Evolutionary conservation across 2,329 filamentous ascomycete genomes (phyloP), one percentile per base, ranked within the genome.

Genomic region (Botrytis aclada): DNA sequence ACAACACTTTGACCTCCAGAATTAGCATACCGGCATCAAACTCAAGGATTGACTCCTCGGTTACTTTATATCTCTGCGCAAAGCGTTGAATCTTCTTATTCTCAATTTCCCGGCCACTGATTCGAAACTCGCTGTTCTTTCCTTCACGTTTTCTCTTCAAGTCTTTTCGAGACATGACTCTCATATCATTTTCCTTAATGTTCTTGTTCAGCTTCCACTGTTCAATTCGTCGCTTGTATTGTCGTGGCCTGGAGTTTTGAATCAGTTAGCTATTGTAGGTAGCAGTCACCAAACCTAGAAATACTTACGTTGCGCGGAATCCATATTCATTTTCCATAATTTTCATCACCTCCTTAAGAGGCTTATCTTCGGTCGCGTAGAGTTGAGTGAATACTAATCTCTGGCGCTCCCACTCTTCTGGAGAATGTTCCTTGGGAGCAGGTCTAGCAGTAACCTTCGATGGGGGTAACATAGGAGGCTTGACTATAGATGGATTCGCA

Each of bases 151-250:
- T 41, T 9, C 60, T 62, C 37, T 62, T 62, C 22, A 41, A 16
- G 37, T 62, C 34, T 18, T 62, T 62, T 18, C 34, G 60, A 2
- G 41, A 3, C 8, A 62, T 62, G 8, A 41, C 25, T 37, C 34
- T 62, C 60, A 41, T 62, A 8, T 62, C 60, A 62, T 41, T 62
- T 62, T 41, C 60, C 60, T 62, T 62, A 14, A 62, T 62, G 14
- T 62, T 62, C 4, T 41, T 62, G 3, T 29, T 25, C 25, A 41
- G 25, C 25, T 62, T 62, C 60, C 60, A 62, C 12, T 62, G 34
- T 16, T 62, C 60, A n/a, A 62, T 41, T 41, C 34, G 34, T 62
- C 60, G 60, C 34, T 62, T 62, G 14, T 62, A 62, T 62, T 62
- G 60, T 2, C 34, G 32, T 62, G 14, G 14, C 25, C 60, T 41